Conservation (phyloP, 2,329 filamentous ascomycete species). For the Fusarium avenaceum region DNA sequence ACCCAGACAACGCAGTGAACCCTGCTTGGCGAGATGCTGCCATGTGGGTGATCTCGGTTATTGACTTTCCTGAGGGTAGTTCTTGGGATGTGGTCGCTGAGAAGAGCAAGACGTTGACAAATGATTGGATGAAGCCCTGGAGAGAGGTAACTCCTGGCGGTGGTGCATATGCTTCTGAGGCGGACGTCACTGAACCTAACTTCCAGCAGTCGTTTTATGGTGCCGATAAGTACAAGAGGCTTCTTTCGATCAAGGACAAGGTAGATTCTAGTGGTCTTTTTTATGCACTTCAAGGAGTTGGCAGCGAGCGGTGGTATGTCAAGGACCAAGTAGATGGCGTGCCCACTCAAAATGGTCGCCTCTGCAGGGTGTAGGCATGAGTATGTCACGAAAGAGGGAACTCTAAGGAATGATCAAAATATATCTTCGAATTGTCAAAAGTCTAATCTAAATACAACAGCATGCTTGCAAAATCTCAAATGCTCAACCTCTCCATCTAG, state of each 20-base stretch:
- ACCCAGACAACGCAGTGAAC: too few relatives aligned
- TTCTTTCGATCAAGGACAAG: slow-evolving; percentile 38
- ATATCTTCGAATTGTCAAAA: not conserved
- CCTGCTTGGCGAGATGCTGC: too few relatives aligned
- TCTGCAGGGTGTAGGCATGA: too few relatives aligned
- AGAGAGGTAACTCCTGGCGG: too few relatives aligned
- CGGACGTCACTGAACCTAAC: too few relatives aligned
- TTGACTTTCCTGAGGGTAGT: too few relatives aligned
- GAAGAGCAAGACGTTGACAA: too few relatives aligned
- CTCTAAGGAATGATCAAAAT: not conserved
- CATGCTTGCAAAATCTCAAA: not conserved
- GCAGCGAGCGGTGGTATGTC: slow-evolving; percentile 43
- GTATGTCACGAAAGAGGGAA: not conserved
- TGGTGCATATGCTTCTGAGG: too few relatives aligned
- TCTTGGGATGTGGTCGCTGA: too few relatives aligned
- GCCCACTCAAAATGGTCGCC: slow-evolving; percentile 44
- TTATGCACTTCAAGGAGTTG: slow-evolving; percentile 40
- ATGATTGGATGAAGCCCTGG: too few relatives aligned
- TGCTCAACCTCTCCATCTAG: rapidly evolving
- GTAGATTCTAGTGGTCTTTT: slow-evolving; percentile 42
- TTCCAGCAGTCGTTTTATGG: too few relatives aligned
- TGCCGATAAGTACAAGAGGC: not conserved
- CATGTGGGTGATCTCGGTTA: too few relatives aligned
- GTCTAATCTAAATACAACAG: not conserved
- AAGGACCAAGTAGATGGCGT: slow-evolving; percentile 37